Evolutionary conservation across 345 rosid species (phyloP).

Genomic region (Eucalyptus leucophloia): DNA sequence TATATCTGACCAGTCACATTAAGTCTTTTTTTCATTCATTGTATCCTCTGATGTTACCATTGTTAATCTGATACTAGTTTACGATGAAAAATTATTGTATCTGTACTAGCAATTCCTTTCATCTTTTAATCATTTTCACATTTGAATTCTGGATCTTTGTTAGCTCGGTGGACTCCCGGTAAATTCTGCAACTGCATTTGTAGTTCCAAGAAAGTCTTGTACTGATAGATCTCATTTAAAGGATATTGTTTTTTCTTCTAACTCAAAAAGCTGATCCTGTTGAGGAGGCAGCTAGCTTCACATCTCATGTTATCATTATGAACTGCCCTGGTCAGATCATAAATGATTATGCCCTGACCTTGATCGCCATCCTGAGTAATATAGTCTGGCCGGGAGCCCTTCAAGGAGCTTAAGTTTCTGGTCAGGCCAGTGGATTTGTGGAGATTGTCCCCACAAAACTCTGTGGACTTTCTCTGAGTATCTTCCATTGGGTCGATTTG

Average conservation of each 20-base stretch:
- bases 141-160: not conserved
- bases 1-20: not conserved
- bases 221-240: not conserved
- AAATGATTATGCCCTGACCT: not conserved
- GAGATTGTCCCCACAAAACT: conserved; percentile 14
- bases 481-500: conserved; percentile 16
- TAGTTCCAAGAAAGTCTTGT: not conserved
- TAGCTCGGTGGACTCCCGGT: not conserved
- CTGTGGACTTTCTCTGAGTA: conserved; percentile 8
- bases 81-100: not conserved
- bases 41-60: not conserved
- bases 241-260: not conserved
- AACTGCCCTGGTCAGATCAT: not conserved
- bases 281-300: not conserved
- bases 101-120: not conserved
- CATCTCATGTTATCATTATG: not conserved
- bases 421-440: not conserved
- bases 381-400: not conserved
- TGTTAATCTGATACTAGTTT: not conserved
- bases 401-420: not conserved
- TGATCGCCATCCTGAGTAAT: not conserved
- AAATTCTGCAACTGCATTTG: not conserved
- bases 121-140: not conserved
- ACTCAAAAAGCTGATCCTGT: not conserved
- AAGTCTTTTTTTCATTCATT: not conserved